Evolutionary conservation across 2,329 filamentous ascomycete genomes (phyloP).

Genomic region (Cryphonectria parasitica): DNA sequence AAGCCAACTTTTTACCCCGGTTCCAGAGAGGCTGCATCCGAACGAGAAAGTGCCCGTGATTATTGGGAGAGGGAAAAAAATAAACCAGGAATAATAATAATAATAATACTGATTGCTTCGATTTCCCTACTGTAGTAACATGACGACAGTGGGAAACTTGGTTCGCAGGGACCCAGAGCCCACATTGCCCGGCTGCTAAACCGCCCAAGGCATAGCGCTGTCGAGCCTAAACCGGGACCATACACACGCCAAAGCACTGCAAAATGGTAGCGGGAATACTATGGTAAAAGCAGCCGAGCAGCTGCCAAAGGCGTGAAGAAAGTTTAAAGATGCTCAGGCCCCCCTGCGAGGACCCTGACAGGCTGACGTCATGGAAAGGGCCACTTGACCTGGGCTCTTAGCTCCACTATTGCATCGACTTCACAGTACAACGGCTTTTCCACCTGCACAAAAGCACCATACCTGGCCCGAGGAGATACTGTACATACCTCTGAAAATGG

Average conservation of each 20-base stretch:
- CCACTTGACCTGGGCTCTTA: neutral
- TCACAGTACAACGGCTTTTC: too few species aligned
- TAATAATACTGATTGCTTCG: neutral
- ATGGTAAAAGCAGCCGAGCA: neutral
- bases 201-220: neutral
- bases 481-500: too few species aligned
- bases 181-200: slow-evolving; percentile 3
- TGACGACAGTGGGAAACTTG: slow-evolving; percentile 7
- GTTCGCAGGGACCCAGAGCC: neutral
- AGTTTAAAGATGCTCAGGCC: neutral
- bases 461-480: too few species aligned
- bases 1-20: neutral
- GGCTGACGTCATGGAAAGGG: slow-evolving; percentile 7
- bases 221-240: neutral
- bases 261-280: too few species aligned
- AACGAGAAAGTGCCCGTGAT: neutral
- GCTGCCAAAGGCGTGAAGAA: neutral
- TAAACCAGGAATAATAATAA: too few species aligned
- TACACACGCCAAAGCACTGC: neutral
- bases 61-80: neutral
- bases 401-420: too few species aligned
- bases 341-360: neutral
- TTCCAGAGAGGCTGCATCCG: neutral
- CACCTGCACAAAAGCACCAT: too few species aligned
- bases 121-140: neutral